phyloP scores from a whole-genome alignment of 1,139 yeast species.

The Zygosaccharomyces pseudobailii region DNA sequence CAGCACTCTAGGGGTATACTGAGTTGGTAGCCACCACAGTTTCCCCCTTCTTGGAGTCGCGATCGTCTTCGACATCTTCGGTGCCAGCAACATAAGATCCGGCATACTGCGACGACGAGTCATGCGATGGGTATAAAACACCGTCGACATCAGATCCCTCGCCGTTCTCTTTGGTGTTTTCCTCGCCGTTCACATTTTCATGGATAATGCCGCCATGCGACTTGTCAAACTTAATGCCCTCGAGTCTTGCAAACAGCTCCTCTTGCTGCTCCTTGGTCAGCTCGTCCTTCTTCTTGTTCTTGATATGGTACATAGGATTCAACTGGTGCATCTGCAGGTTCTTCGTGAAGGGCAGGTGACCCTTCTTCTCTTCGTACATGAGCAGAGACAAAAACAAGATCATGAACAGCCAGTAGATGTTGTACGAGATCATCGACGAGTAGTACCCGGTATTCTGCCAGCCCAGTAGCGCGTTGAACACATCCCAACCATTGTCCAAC shows the following conservation, averaged over 20 bases:
- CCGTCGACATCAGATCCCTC: neutral
- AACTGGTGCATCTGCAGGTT: slow-evolving; percentile 48
- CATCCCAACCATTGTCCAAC: slow-evolving; percentile 87
- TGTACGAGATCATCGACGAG: slow-evolving; percentile 80
- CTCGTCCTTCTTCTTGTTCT: slow-evolving; percentile 61
- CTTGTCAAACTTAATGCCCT: slow-evolving; percentile 35
- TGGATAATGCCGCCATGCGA: slow-evolving; percentile 32
- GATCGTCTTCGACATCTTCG: slow-evolving; percentile 1
- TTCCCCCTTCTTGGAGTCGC: neutral
- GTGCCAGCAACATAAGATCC: slow-evolving; percentile 12
- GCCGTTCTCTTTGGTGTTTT: neutral
- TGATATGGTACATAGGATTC: slow-evolving; percentile 70
- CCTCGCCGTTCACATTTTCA: slow-evolving; percentile 2
- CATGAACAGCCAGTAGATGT: slow-evolving; percentile 71
- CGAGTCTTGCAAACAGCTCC: slow-evolving; percentile 47
- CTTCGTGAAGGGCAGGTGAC: slow-evolving; percentile 59
- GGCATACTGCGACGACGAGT: neutral
- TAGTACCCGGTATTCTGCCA: slow-evolving; percentile 93
- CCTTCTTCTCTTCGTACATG: slow-evolving; percentile 66
- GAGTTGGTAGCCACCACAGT: neutral
- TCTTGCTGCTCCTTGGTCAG: slow-evolving; percentile 50
- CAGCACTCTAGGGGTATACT: neutral
- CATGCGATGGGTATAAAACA: neutral
- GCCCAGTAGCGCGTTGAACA: slow-evolving; percentile 79
- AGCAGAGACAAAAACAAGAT: slow-evolving; percentile 52